A percentile compares a stretch with the other conserved stretches of the same genome.
phyloP scores from a whole-genome alignment of 129 eudicot species.

The Centaurea solstitialis region DNA sequence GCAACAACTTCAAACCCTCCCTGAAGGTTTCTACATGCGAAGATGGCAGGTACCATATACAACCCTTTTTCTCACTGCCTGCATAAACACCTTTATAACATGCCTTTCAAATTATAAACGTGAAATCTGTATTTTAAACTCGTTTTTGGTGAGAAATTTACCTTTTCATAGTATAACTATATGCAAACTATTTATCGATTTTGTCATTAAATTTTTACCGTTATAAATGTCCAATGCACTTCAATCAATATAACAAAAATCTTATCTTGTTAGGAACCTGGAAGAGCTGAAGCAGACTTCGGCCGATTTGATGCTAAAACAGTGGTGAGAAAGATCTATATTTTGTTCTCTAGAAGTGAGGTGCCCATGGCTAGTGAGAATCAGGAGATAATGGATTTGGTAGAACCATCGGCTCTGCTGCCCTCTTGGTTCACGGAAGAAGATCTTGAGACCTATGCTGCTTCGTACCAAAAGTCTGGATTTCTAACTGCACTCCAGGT shows the following conservation, averaged over 20 bases:
- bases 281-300: background rate
- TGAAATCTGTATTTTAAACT: background rate
- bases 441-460: background rate
- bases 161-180: too few species aligned
- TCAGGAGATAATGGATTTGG: background rate
- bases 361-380: background rate
- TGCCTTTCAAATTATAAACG: background rate
- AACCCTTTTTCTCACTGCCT: background rate
- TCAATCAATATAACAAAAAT: background rate
- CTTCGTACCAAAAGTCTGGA: background rate
- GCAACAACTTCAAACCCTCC: too few species aligned
- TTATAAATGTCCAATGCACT: background rate
- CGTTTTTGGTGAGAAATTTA: background rate
- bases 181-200: background rate
- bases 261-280: background rate
- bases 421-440: background rate
- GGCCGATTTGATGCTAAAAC: background rate
- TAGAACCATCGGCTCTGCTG: background rate
- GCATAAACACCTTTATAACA: background rate
- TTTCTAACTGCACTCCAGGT: background rate
- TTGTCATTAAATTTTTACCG: too few species aligned
- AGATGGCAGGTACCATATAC: background rate
- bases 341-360: background rate
- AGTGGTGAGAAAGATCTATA: background rate
- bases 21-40: too few species aligned